Conservation (phyloP, 495 filamentous ascomycete genomes). For the Lichina pygmaea region DNA sequence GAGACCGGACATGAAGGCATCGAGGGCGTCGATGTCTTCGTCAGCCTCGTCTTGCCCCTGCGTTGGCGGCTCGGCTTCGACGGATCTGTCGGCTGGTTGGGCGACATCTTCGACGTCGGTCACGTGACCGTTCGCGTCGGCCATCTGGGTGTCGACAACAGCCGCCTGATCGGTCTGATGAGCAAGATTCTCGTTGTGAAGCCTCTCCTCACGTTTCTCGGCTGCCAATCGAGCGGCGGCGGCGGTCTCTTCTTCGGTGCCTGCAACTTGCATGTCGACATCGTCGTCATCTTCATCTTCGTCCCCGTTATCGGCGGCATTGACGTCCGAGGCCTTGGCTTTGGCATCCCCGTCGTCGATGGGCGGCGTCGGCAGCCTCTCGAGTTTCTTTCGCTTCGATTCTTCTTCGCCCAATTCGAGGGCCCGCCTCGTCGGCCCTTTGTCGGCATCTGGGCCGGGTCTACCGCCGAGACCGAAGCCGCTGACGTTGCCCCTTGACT, state of each 20-base stretch:
- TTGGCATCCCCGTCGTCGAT: constrained; percentile 28
- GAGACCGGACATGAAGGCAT: constrained; percentile 83
- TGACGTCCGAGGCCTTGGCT: constrained; percentile 27
- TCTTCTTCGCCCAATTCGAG: constrained; percentile 78
- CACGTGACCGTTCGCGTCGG: constrained; percentile 19
- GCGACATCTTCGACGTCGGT: constrained; percentile 6
- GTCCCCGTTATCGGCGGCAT: constrained; percentile 28
- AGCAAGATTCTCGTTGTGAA: constrained; percentile 23
- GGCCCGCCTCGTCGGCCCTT: constrained; percentile 37
- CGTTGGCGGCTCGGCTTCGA: constrained; percentile 8
- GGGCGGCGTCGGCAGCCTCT: constrained; percentile 56
- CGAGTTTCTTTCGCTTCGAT: constrained; percentile 56
- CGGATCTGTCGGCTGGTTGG: neutral
- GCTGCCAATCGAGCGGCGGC: constrained; percentile 61
- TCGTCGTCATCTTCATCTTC: constrained; percentile 33
- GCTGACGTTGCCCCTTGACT: constrained; percentile 47
- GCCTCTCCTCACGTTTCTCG: constrained; percentile 43
- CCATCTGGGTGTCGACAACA: constrained; percentile 10
- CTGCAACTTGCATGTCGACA: constrained; percentile 45
- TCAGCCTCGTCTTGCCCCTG: constrained; percentile 21
- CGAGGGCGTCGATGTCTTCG: constrained; percentile 73
- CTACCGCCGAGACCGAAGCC: constrained; percentile 61
- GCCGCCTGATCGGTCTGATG: neutral
- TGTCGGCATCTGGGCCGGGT: constrained; percentile 31
- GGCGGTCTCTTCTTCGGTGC: constrained; percentile 63